A percentile compares a stretch with the other conserved stretches of the same genome.
Evolutionary conservation across 805 yeast genomes (phyloP).

Genomic region (Lachancea dasiensis): DNA sequence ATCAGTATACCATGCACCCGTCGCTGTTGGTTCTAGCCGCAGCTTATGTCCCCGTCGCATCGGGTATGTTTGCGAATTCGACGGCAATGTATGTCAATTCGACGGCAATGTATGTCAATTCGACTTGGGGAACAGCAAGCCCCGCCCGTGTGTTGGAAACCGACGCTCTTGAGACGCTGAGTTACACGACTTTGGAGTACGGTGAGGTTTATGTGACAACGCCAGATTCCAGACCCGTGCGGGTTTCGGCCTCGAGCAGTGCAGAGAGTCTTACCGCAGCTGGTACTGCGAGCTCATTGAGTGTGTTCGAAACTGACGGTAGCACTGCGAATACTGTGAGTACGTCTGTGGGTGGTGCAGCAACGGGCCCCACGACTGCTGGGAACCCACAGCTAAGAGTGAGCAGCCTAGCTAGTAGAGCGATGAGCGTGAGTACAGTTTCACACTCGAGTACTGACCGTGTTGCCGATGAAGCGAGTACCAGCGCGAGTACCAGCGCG

Average conservation of each 20-base stretch:
- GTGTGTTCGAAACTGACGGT: background rate
- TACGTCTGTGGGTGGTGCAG: too few species aligned
- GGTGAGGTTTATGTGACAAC: conserved; percentile 11
- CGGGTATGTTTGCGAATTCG: background rate
- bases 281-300: too few species aligned
- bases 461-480: background rate
- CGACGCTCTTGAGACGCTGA: background rate
- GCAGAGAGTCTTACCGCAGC: too few species aligned
- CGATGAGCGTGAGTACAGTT: background rate
- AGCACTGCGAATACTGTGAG: background rate
- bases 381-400: too few species aligned
- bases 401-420: too few species aligned
- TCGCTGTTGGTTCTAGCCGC: background rate
- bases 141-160: conserved; percentile 4
- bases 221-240: conserved; percentile 5
- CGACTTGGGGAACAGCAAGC: background rate
- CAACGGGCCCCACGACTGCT: too few species aligned
- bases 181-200: conserved; percentile 6
- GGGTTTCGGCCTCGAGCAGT: conserved; percentile 9
- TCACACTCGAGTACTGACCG: background rate
- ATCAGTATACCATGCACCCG: background rate
- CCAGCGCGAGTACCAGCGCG: background rate
- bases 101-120: background rate
- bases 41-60: background rate
- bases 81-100: background rate